Conservation (phyloP, 768 basidiomycete genomes). For the Podaxis sp. region DNA sequence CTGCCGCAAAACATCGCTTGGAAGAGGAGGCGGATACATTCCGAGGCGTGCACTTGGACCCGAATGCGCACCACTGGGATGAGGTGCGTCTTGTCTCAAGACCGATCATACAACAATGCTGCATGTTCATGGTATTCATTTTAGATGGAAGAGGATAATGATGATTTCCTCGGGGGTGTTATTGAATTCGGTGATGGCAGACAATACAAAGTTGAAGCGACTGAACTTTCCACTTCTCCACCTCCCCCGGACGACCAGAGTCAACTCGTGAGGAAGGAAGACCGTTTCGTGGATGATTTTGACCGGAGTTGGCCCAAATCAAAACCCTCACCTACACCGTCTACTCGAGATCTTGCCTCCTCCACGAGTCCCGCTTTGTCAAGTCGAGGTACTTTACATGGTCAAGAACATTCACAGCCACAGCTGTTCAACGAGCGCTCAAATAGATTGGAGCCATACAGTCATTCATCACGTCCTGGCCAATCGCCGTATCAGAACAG, state of each 20-base stretch:
- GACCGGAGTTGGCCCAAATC: slow-evolving; percentile 95
- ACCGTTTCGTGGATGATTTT: slow-evolving; percentile 90
- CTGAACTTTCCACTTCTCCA: slow-evolving; percentile 27
- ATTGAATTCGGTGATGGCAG: slow-evolving; percentile 96
- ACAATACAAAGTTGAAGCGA: slow-evolving; percentile 76
- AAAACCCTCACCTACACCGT: slow-evolving; percentile 40
- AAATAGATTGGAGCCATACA: slow-evolving; percentile 84
- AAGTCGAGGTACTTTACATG: slow-evolving; percentile 16
- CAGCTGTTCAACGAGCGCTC: slow-evolving; percentile 93
- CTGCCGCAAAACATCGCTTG: slow-evolving; percentile 54
- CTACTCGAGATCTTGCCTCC: slow-evolving; percentile 33
- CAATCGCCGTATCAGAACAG: slow-evolving; percentile 38
- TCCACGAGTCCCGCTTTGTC: slow-evolving; percentile 22
- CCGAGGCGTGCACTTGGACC: slow-evolving; percentile 88
- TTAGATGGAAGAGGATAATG: slow-evolving; percentile 89
- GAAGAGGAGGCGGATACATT: slow-evolving; percentile 90
- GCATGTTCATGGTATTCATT: slow-evolving; percentile 9
- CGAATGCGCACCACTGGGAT: slow-evolving; percentile 96
- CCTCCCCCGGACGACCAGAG: slow-evolving; percentile 16
- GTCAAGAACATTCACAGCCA: slow-evolving; percentile 5
- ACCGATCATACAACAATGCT: slow-evolving; percentile 1
- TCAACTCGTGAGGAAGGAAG: slow-evolving; percentile 70
- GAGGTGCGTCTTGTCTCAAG: slow-evolving; percentile 58
- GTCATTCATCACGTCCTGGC: slow-evolving; percentile 39
- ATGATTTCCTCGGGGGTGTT: slow-evolving; percentile 82